phyloP scores from a whole-genome alignment of 352 stramenopile genomes.

The Globisporangium nagaii region DNA sequence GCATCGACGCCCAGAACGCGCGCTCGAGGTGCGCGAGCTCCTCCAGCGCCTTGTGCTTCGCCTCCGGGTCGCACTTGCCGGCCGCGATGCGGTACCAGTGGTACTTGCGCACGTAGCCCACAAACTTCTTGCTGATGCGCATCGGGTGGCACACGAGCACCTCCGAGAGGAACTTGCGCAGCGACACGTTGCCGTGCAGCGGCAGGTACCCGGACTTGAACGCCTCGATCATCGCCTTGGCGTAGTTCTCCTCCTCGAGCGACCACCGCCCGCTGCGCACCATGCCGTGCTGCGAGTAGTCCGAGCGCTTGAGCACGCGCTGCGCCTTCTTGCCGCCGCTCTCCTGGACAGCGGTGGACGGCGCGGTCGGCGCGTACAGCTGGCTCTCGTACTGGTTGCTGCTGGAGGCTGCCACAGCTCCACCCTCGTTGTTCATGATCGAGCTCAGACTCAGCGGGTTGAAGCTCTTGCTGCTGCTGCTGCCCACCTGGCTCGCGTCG shows the following conservation, averaged over 20 bases:
- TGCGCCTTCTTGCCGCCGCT: slow-evolving; percentile 24
- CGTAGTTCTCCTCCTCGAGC: slow-evolving; percentile 52
- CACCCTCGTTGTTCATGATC: slow-evolving; percentile 71
- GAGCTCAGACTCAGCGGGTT: slow-evolving; percentile 62
- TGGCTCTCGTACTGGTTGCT: slow-evolving; percentile 1
- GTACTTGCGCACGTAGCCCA: slow-evolving; percentile 85
- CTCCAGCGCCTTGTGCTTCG: slow-evolving; percentile 10
- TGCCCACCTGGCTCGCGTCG: slow-evolving; percentile 5
- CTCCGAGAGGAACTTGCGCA: slow-evolving; percentile 83
- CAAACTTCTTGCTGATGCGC: slow-evolving; percentile 91
- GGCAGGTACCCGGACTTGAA: slow-evolving; percentile 71
- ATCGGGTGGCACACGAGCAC: slow-evolving; percentile 87
- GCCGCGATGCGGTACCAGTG: slow-evolving; percentile 75
- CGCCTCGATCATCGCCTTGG: slow-evolving; percentile 52
- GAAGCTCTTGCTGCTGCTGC: slow-evolving; percentile 41
- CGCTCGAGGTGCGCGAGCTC: slow-evolving; percentile 15
- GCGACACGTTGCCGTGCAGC: slow-evolving; percentile 60
- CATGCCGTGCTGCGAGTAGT: slow-evolving; percentile 72
- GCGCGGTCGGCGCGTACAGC: not conserved
- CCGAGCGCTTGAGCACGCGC: slow-evolving; percentile 65
- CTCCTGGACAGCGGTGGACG: not conserved
- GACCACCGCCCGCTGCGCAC: slow-evolving; percentile 77
- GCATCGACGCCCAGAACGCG: slow-evolving; percentile 17
- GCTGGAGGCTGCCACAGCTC: slow-evolving; percentile 15
- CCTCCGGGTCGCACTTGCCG: slow-evolving; percentile 13